Percentiles rank a stretch among this genome's conserved stretches.
Conservation (phyloP, 148 eudicot species). For the Chenopodium album region DNA sequence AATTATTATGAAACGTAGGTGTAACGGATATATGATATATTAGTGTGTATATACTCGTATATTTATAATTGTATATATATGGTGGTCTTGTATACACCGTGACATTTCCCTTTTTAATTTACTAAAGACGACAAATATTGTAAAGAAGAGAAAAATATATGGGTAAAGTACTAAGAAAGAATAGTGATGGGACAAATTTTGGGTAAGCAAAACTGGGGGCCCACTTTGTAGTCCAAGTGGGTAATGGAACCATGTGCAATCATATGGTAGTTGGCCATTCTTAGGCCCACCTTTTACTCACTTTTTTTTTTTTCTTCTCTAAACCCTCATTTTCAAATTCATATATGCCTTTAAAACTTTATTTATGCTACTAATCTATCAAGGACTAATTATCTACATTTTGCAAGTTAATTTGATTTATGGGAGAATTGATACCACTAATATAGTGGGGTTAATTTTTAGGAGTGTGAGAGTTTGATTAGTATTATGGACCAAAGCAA, state of each 20-base stretch:
- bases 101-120: not conserved
- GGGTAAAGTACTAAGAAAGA: slow-evolving; percentile 18
- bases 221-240: slow-evolving; percentile 49
- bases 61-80: not conserved
- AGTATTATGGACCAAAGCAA: not conserved
- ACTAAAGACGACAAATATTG: slow-evolving; percentile 18
- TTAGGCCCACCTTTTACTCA: slow-evolving; percentile 37
- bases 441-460: not conserved
- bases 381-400: not conserved
- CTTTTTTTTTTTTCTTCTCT: slow-evolving; percentile 30
- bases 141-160: not conserved
- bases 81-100: not conserved
- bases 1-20: no score
- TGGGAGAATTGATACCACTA: not conserved
- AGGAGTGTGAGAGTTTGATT: not conserved
- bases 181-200: slow-evolving; percentile 20
- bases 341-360: not conserved
- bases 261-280: slow-evolving; percentile 87
- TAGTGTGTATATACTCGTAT: no score
- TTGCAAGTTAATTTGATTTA: not conserved
- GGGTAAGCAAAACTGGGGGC: slow-evolving; percentile 24
- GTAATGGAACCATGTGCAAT: slow-evolving; percentile 79
- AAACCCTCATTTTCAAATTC: slow-evolving; percentile 5
- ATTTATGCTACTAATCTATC: not conserved
- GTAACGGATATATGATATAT: no score